These are phyloP conservation scores for Syzygium malaccense DNA, from an alignment of 441 rosid species.

Conservation along the genomic window DNA sequence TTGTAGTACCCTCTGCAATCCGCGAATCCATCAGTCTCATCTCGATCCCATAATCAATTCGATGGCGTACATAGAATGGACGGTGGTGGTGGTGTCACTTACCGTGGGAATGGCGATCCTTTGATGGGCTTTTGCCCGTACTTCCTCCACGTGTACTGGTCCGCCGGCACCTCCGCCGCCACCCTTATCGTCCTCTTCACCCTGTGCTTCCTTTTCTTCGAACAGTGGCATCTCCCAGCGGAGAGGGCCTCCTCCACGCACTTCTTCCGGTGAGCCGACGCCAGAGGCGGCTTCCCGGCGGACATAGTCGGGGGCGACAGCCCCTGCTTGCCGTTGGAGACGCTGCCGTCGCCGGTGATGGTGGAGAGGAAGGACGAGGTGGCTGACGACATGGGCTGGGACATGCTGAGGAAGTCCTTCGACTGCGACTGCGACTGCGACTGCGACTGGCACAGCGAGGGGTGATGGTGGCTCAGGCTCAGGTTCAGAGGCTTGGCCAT, in stretches of 20 bases:
- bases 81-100: background rate
- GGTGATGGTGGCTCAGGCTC: background rate
- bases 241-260: slow-evolving; percentile 5
- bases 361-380: background rate
- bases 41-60: background rate
- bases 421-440: background rate
- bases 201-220: slow-evolving; percentile 11
- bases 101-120: slow-evolving; percentile 18
- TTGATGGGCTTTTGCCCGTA: slow-evolving; percentile 22
- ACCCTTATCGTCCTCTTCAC: slow-evolving; percentile 6
- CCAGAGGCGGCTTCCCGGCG: slow-evolving; percentile 16
- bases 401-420: background rate
- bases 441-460: background rate
- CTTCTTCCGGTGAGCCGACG: background rate
- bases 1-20: slow-evolving; percentile 1
- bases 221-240: slow-evolving; percentile 10
- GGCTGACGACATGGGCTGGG: background rate
- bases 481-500: background rate
- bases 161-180: slow-evolving; percentile 12
- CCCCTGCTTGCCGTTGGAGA: slow-evolving; percentile 5
- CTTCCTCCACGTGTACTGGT: slow-evolving; percentile 18
- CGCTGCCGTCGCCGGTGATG: slow-evolving; percentile 10
- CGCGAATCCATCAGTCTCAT: background rate
- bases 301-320: background rate
- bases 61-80: background rate